Evolutionary conservation across 1,139 yeast species (phyloP).

Genomic region (Yamadazyma trypodendri): DNA sequence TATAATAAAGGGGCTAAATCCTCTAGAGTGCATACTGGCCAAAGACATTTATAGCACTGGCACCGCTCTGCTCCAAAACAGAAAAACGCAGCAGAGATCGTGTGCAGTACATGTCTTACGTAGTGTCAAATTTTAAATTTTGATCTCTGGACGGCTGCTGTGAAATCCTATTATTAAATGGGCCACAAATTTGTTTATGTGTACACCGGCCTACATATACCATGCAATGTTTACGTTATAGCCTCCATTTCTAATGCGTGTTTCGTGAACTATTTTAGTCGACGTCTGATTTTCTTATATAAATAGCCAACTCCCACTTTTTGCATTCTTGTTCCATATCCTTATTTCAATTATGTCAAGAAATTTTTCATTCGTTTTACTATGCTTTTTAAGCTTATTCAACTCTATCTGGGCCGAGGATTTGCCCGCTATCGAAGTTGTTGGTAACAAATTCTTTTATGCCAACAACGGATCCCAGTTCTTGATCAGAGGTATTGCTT

Average conservation of each 20-base stretch:
- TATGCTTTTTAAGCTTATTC: slow-evolving; percentile 9
- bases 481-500: slow-evolving; percentile 46
- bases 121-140: not conserved
- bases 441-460: slow-evolving; percentile 47
- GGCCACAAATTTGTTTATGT: not conserved
- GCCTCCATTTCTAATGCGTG: slow-evolving; percentile 9
- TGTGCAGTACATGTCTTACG: not conserved
- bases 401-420: slow-evolving; percentile 7
- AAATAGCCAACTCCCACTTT: not conserved
- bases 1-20: not conserved
- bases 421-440: slow-evolving; percentile 39
- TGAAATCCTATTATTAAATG: not conserved
- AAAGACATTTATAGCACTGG: slow-evolving; percentile 6
- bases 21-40: not conserved
- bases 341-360: slow-evolving; percentile 1
- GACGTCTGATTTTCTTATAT: not conserved
- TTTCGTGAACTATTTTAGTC: slow-evolving; percentile 4
- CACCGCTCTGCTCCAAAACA: slow-evolving; percentile 1
- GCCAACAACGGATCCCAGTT: slow-evolving; percentile 47
- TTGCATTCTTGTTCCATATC: not conserved
- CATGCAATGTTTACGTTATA: slow-evolving; percentile 4
- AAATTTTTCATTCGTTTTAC: slow-evolving; percentile 10
- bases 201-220: not conserved
- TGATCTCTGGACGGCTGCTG: slow-evolving; percentile 1
- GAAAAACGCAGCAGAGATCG: slow-evolving; percentile 3